phyloP scores from a whole-genome alignment of 2,329 filamentous ascomycete genomes.

The Diaporthe destruens region DNA sequence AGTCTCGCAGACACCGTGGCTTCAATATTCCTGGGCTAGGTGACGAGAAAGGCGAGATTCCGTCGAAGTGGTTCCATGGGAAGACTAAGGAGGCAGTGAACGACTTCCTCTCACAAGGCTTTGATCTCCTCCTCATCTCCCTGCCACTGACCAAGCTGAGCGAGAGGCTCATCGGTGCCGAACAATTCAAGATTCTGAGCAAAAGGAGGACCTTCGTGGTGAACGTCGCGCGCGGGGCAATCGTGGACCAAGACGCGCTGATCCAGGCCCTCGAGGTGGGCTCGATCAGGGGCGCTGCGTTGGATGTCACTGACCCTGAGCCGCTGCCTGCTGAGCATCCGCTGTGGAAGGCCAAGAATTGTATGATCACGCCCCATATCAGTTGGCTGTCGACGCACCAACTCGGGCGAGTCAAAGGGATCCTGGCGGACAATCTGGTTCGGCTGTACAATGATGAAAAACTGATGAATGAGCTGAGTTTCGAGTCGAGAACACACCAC shows the following conservation, averaged over 20 bases:
- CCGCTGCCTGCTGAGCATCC: slow-evolving; percentile 74
- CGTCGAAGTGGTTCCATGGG: slow-evolving; percentile 57
- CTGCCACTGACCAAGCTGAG: slow-evolving; percentile 56
- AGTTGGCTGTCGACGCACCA: slow-evolving; percentile 49
- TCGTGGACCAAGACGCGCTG: slow-evolving; percentile 61
- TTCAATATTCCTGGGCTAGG: slow-evolving; percentile 75
- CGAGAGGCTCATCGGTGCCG: slow-evolving; percentile 56
- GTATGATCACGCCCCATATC: slow-evolving; percentile 64
- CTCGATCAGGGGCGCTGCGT: slow-evolving; percentile 66
- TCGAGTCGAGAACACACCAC: slow-evolving; percentile 29
- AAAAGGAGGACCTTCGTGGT: slow-evolving; percentile 66
- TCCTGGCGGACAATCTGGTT: slow-evolving; percentile 49
- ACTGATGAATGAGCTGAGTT: slow-evolving; percentile 45
- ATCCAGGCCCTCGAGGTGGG: slow-evolving; percentile 63
- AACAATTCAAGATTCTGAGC: slow-evolving; percentile 56
- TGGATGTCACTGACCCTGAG: slow-evolving; percentile 81
- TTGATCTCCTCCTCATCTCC: slow-evolving; percentile 58
- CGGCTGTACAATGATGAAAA: slow-evolving; percentile 45
- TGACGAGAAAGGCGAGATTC: slow-evolving; percentile 56
- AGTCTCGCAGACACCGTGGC: slow-evolving; percentile 66
- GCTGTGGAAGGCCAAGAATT: slow-evolving; percentile 75
- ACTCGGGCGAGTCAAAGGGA: slow-evolving; percentile 44
- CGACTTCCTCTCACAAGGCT: slow-evolving; percentile 56
- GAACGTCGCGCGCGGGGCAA: slow-evolving; percentile 71
- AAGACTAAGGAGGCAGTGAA: slow-evolving; percentile 50